Evolutionary conservation across 345 rosid species (phyloP), one percentile per base, ranked within the genome.

Genomic region (Lepidium aucheri): DNA sequence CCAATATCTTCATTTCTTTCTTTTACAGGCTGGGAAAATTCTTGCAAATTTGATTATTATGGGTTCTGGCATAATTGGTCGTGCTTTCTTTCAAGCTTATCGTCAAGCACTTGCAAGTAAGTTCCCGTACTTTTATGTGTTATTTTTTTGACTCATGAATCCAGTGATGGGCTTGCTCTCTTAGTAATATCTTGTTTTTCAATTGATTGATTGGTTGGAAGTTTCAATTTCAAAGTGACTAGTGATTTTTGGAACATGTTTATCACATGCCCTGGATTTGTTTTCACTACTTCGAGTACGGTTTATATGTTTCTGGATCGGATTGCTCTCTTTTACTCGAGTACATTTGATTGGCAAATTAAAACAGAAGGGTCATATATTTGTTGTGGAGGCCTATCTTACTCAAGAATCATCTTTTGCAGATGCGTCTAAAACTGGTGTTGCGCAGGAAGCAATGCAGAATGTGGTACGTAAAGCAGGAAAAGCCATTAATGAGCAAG

Each of bases 31-130:
- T 41, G 86, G 84, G 2, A 93, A 70, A 65, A 65, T 93, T 66
- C 80, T 93, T 76, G 97, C 97, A 17, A 82, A 90, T 60, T 74
- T 94, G 73, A 77, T 90, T 76, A 89, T 88, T 60, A 82, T 86
- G 90, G 96, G 97, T 16, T 72, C 85, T 51, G 84, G 89, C 13
- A 83, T 94, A 43, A 61, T 94, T 40, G 92, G 79, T 17, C 85
- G 97, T 76, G 95, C 96, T 53, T 49, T 90, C 22, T 74, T 81
- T 74, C 99, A 94, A 82, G 96, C 97, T 32, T 94, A 94, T 63
- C 95, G 96, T 26, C 96, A 94, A 69, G 97, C 97, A 50, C 84
- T 94, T 32, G 45, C 90, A 64, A 94, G 97, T 88, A 77, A 56
- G 91, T 53, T 53, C 24, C 30, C 12, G 18, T 33, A 40, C 63